These are phyloP conservation scores for Diplodia corticola DNA, from an alignment of 2,329 filamentous ascomycete species.

Conservation along the genomic window DNA sequence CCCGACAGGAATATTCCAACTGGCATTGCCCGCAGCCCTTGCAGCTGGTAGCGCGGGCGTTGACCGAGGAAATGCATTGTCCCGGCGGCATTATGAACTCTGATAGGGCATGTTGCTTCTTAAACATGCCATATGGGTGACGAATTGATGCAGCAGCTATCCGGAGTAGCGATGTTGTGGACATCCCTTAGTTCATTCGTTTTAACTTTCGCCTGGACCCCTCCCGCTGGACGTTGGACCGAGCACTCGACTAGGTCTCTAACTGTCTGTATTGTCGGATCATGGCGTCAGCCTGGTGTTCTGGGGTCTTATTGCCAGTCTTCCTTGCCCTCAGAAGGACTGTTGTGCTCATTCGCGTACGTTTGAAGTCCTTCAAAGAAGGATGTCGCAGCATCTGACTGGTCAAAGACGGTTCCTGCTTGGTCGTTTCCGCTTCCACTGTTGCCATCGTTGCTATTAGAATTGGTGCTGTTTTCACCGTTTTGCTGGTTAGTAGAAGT, in stretches of 20 bases:
- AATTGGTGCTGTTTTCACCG: background rate
- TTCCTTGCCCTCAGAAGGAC: background rate
- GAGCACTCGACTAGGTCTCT: background rate
- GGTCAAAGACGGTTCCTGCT: background rate
- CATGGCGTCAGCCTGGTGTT: constrained; percentile 17
- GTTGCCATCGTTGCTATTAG: background rate
- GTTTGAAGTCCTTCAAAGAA: constrained; percentile 19
- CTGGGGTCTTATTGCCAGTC: background rate
- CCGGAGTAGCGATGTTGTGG: too few species aligned
- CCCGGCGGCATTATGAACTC: background rate
- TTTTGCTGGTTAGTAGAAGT: background rate
- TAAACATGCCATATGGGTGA: background rate
- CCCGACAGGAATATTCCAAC: background rate
- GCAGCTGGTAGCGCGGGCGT: background rate
- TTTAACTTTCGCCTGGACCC: background rate
- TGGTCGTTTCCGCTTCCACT: background rate
- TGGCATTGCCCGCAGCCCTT: background rate
- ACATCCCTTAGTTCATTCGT: background rate
- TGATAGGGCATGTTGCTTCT: background rate
- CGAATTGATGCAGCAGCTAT: background rate
- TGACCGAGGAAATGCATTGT: background rate
- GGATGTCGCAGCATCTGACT: constrained; percentile 1
- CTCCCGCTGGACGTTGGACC: background rate
- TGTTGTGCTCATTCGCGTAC: constrained; percentile 17
- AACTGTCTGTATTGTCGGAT: constrained; percentile 11